Conservation (phyloP, 2,329 filamentous ascomycete genomes). For the Aspergillus jensenii region DNA sequence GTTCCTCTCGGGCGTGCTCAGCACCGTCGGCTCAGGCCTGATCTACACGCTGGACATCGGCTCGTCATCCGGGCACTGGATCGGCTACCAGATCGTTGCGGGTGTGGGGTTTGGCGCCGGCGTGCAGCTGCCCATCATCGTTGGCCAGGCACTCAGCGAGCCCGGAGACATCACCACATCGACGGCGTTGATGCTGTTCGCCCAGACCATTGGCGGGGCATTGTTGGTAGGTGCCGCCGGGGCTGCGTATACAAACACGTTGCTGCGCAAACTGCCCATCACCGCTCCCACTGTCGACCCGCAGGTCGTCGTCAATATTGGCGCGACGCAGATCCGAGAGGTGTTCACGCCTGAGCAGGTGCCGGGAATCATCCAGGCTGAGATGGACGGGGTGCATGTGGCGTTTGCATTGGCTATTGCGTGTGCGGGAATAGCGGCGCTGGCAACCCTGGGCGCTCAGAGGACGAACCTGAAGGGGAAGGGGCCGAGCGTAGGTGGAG, state of each 20-base stretch:
- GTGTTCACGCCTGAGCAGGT: neutral
- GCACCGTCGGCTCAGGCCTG: constrained; percentile 11
- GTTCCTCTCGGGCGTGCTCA: neutral
- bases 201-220: neutral
- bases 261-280: neutral
- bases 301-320: neutral
- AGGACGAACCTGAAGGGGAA: no score
- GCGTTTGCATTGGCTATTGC: neutral
- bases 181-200: neutral
- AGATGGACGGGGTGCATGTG: neutral
- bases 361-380: neutral
- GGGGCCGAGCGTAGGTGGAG: no score
- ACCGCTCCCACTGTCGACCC: neutral
- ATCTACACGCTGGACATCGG: constrained; percentile 34
- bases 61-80: constrained; percentile 31
- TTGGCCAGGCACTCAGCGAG: neutral
- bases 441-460: neutral
- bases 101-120: neutral
- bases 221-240: neutral
- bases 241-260: neutral
- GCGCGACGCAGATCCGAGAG: neutral
- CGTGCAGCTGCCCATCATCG: neutral
- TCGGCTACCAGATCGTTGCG: constrained; percentile 30
- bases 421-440: neutral
- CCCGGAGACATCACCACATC: neutral